These are phyloP conservation scores for Talaromyces sp. DNA, from an alignment of 2,329 filamentous ascomycete genomes.

Conservation along the genomic window DNA sequence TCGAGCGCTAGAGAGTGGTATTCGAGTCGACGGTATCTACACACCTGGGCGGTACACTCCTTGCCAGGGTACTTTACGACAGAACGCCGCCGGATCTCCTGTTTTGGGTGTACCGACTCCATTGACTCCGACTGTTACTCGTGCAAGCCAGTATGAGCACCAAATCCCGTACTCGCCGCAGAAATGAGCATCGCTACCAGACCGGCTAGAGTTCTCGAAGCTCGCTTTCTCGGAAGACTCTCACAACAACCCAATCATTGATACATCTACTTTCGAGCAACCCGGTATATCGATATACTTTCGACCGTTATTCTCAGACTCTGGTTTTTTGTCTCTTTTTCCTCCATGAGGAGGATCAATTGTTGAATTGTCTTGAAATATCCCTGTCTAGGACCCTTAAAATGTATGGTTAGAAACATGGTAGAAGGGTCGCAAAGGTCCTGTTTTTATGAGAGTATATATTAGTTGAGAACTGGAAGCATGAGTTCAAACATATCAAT, in stretches of 20 bases:
- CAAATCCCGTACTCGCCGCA: background rate
- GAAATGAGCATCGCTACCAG: background rate
- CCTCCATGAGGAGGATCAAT: background rate
- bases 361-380: background rate
- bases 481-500: background rate
- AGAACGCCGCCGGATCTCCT: constrained; percentile 27
- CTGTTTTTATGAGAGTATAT: background rate
- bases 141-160: constrained; percentile 7
- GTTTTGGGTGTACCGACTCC: constrained; percentile 19
- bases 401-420: background rate
- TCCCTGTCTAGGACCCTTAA: background rate
- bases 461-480: background rate
- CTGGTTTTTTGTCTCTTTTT: background rate
- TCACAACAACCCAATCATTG: background rate
- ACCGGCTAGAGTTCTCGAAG: background rate
- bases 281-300: no score
- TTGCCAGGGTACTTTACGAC: constrained; percentile 24
- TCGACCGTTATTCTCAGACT: no score
- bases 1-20: constrained; percentile 76
- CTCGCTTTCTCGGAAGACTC: background rate
- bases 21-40: constrained; percentile 85
- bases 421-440: background rate
- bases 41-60: constrained; percentile 55
- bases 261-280: background rate
- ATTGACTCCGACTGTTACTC: constrained; percentile 11